A percentile compares a stretch with the other conserved stretches of the same genome.
These are phyloP conservation scores for Protomyces arabidopsidicola DNA, from an alignment of 1,139 yeast genomes.

Conservation along the genomic window DNA sequence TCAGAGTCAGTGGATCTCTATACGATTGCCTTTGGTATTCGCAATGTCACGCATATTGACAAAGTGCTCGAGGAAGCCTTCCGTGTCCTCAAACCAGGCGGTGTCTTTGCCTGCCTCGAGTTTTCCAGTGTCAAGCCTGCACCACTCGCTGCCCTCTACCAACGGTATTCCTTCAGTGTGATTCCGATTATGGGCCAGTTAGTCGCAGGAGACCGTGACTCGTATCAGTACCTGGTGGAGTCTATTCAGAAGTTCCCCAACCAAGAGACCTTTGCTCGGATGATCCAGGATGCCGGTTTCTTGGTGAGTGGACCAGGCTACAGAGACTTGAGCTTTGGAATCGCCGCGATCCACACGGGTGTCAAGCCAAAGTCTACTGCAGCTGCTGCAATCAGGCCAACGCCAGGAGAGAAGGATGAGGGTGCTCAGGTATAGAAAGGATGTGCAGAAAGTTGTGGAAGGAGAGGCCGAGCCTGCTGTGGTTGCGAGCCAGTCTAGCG, in stretches of 20 bases:
- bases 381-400: not conserved
- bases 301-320: conserved; percentile 80
- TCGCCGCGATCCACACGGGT: conserved; percentile 94
- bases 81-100: conserved; percentile 96
- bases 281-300: conserved; percentile 95
- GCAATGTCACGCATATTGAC: conserved; percentile 92
- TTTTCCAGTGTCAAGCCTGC: conserved; percentile 87
- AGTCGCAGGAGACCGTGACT: conserved; percentile 88
- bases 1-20: conserved; percentile 89
- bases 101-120: conserved; percentile 93
- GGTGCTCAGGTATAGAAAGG: conserved; percentile 1
- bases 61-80: conserved; percentile 90
- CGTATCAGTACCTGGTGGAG: conserved; percentile 92
- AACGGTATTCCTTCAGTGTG: conserved; percentile 79
- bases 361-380: conserved; percentile 49
- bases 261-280: conserved; percentile 81
- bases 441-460: conserved; percentile 2
- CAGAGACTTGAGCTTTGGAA: conserved; percentile 92
- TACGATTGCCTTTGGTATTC: conserved; percentile 94
- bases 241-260: conserved; percentile 86
- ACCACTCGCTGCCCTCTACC: conserved; percentile 67
- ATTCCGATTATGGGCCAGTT: conserved; percentile 95
- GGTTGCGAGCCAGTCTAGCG: conserved; percentile 4
- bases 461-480: conserved; percentile 14
- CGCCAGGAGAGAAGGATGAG: not conserved